A percentile compares a stretch with the other conserved stretches of the same genome.
These are phyloP conservation scores for Saksenaea oblongispora DNA, from an alignment of 371 early-diverging fungal species.

Conservation along the genomic window DNA sequence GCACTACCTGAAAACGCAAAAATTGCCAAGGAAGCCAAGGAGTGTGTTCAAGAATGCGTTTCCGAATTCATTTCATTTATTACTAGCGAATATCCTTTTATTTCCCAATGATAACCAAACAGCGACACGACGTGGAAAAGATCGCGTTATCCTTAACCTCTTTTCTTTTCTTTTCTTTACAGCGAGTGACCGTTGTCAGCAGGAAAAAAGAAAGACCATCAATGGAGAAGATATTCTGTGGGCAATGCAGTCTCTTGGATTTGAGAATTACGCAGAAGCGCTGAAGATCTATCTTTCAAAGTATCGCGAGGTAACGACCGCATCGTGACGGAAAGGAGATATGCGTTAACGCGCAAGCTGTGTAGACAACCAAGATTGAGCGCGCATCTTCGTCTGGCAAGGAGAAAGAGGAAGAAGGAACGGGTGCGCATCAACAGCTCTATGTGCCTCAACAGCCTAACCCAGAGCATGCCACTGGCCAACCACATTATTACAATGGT, in stretches of 20 bases:
- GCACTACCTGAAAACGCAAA: constrained; percentile 98
- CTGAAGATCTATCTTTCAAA: constrained; percentile 90
- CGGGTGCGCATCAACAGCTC: constrained; percentile 19
- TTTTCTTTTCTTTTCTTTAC: constrained; percentile 12
- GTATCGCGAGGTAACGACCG: constrained; percentile 77
- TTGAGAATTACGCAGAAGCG: constrained; percentile 97
- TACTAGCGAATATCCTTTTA: constrained; percentile 86
- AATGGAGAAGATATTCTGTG: constrained; percentile 99
- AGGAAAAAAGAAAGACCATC: constrained; percentile 98
- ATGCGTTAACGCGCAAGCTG: background rate
- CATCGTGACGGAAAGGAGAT: background rate
- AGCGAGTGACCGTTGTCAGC: constrained; percentile 93
- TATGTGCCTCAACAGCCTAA: constrained; percentile 18
- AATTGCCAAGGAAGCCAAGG: constrained; percentile 99
- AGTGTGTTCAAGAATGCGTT: constrained; percentile 98
- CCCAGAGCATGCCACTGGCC: background rate
- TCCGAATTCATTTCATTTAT: constrained; percentile 99
- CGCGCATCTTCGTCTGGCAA: constrained; percentile 50
- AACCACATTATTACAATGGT: background rate
- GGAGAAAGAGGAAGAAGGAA: constrained; percentile 52
- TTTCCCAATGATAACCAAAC: background rate
- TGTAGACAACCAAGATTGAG: constrained; percentile 60
- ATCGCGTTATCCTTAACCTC: constrained; percentile 21
- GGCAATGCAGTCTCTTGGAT: constrained; percentile 99
- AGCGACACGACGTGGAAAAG: background rate